A percentile compares a stretch with the other conserved stretches of the same genome.
phyloP scores from a whole-genome alignment of 2,329 filamentous ascomycete species.

The Trichoderma koningiopsis region DNA sequence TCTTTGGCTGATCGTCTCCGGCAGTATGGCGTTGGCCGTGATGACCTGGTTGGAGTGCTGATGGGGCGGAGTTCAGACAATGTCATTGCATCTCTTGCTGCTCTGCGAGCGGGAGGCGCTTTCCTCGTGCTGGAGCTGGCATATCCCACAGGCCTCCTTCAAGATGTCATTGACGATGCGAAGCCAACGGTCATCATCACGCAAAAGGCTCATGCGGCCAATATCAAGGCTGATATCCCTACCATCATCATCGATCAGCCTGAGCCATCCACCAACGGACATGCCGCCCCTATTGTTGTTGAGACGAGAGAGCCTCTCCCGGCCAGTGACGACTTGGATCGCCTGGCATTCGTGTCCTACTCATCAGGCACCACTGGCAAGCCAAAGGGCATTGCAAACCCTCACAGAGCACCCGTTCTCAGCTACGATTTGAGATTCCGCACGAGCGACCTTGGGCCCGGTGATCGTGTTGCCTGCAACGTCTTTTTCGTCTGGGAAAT shows the following conservation, averaged over 20 bases:
- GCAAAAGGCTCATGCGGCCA: slow-evolving; percentile 62
- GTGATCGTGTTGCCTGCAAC: slow-evolving; percentile 82
- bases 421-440: slow-evolving; percentile 75
- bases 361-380: slow-evolving; percentile 76
- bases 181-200: slow-evolving; percentile 72
- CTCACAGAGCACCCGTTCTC: slow-evolving; percentile 70
- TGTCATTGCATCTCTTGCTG: slow-evolving; percentile 75
- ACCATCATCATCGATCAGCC: slow-evolving; percentile 65
- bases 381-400: slow-evolving; percentile 82
- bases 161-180: slow-evolving; percentile 77
- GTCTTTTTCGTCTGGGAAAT: slow-evolving; percentile 90
- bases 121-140: slow-evolving; percentile 80
- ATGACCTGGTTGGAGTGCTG: slow-evolving; percentile 74
- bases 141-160: slow-evolving; percentile 72
- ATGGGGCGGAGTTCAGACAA: slow-evolving; percentile 76
- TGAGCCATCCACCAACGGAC: slow-evolving; percentile 34
- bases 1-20: slow-evolving; percentile 66
- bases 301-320: slow-evolving; percentile 56
- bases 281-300: slow-evolving; percentile 34
- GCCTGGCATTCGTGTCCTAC: slow-evolving; percentile 78
- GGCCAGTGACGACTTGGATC: slow-evolving; percentile 68
- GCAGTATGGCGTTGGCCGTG: slow-evolving; percentile 68
- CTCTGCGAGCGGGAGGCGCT: slow-evolving; percentile 76
- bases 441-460: slow-evolving; percentile 68
- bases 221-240: slow-evolving; percentile 64